Conservation (phyloP, 73 alveolate genomes). For the Uronychia setigera region DNA sequence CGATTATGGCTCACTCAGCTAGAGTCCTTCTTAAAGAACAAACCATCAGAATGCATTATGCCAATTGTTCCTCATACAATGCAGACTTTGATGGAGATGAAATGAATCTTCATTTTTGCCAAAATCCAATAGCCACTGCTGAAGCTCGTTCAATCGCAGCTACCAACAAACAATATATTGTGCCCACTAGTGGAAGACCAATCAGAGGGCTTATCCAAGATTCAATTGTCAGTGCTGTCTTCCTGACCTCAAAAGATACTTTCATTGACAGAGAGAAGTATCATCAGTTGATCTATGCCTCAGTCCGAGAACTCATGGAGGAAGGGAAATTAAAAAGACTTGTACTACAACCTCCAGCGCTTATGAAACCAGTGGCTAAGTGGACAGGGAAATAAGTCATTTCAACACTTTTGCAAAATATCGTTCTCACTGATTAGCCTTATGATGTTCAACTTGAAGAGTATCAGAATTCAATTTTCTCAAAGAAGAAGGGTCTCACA, state of each 20-base stretch:
- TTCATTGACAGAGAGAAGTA: constrained; percentile 89
- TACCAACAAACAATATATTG: constrained; percentile 94
- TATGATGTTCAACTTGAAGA: constrained; percentile 38
- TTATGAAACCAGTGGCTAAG: constrained; percentile 87
- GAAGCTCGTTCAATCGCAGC: constrained; percentile 91
- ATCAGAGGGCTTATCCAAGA: constrained; percentile 99
- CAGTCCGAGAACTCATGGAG: constrained; percentile 85
- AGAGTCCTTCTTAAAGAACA: constrained; percentile 96
- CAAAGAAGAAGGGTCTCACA: constrained; percentile 67
- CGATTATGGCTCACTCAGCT: constrained; percentile 94
- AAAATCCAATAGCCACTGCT: constrained; percentile 88
- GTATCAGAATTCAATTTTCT: constrained; percentile 51
- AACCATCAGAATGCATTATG: constrained; percentile 99
- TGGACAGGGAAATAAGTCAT: constrained; percentile 97
- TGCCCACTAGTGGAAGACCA: constrained; percentile 99
- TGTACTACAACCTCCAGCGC: constrained; percentile 88
- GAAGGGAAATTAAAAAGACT: constrained; percentile 72
- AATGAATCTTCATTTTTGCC: constrained; percentile 98
- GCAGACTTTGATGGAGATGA: constrained; percentile 99
- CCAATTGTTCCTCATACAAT: constrained; percentile 99
- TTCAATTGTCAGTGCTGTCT: constrained; percentile 94
- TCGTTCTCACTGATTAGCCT: constrained; percentile 73
- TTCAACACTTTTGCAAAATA: constrained; percentile 82
- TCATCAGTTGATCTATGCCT: constrained; percentile 89
- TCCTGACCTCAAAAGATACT: constrained; percentile 95